These are phyloP conservation scores for Collybiopsis confluens DNA, from an alignment of 768 basidiomycete species.

Conservation along the genomic window DNA sequence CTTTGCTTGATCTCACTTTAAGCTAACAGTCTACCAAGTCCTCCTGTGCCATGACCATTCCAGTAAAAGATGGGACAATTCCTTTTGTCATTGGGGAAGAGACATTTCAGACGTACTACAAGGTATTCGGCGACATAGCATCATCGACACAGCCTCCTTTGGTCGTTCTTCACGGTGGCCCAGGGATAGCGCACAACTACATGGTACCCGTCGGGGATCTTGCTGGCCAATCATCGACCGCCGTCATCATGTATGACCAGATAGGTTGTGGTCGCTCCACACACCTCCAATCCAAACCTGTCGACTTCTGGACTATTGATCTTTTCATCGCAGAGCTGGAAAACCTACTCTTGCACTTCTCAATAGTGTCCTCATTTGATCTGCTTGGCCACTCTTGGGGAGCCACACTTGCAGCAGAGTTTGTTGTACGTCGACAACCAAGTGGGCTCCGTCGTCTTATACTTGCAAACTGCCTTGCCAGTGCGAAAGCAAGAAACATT, in stretches of 20 bases:
- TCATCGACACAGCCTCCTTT: constrained; percentile 22
- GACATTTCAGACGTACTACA: background rate
- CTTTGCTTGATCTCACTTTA: background rate
- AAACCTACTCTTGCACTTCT: constrained; percentile 40
- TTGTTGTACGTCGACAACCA: constrained; percentile 34
- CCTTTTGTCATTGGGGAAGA: background rate
- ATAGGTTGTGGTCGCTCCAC: constrained; percentile 43
- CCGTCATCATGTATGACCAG: constrained; percentile 50
- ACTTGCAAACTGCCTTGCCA: constrained; percentile 26
- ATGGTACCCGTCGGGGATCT: constrained; percentile 3
- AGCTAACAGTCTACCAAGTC: background rate
- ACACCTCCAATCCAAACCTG: constrained; percentile 28
- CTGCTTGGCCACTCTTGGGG: constrained; percentile 59
- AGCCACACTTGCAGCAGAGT: constrained; percentile 44
- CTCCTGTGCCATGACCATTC: background rate
- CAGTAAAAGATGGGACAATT: background rate
- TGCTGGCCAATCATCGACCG: constrained; percentile 21
- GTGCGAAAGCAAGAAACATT: constrained; percentile 21
- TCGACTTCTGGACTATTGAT: constrained; percentile 39
- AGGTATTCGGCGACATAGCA: background rate
- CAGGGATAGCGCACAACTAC: constrained; percentile 16
- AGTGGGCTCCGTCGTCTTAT: constrained; percentile 31
- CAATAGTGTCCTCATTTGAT: constrained; percentile 35
- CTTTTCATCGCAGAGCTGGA: constrained; percentile 53
- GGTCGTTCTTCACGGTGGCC: constrained; percentile 45